Evolutionary conservation across 148 eudicot species (phyloP).

Genomic region (Arbutus unedo): DNA sequence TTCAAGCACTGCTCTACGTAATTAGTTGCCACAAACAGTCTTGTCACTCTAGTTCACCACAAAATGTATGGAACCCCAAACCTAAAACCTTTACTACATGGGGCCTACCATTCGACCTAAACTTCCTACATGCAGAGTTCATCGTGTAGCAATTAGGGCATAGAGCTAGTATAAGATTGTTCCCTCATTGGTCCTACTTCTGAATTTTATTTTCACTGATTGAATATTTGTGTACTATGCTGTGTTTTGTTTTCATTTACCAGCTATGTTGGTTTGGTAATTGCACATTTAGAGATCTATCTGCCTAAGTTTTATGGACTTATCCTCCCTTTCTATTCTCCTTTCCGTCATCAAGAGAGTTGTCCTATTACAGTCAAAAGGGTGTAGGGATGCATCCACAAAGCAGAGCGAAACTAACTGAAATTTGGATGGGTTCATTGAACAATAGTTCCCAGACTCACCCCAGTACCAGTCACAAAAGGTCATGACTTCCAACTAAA

Average conservation of each 20-base stretch:
- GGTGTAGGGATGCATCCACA: neutral
- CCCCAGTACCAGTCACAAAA: neutral
- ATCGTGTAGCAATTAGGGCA: neutral
- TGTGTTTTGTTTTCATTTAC: neutral
- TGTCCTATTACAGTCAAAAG: slow-evolving; percentile 2
- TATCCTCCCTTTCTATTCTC: neutral
- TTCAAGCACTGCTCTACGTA: neutral
- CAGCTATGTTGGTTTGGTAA: neutral
- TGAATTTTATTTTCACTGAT: neutral
- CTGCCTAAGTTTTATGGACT: neutral
- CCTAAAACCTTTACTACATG: neutral
- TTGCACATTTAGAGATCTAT: neutral
- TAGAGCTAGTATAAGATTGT: neutral
- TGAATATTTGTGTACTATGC: neutral
- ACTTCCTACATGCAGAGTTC: neutral
- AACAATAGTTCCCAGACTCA: neutral
- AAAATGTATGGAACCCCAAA: neutral
- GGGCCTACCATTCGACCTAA: neutral
- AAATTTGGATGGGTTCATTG: neutral
- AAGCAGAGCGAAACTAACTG: neutral
- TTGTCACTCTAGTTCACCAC: neutral
- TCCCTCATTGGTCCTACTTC: neutral
- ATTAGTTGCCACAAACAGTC: neutral
- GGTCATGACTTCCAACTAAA: neutral
- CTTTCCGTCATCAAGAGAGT: neutral